phyloP scores from a whole-genome alignment of 2,329 filamentous ascomycete species.

The Talaromyces sp. region DNA sequence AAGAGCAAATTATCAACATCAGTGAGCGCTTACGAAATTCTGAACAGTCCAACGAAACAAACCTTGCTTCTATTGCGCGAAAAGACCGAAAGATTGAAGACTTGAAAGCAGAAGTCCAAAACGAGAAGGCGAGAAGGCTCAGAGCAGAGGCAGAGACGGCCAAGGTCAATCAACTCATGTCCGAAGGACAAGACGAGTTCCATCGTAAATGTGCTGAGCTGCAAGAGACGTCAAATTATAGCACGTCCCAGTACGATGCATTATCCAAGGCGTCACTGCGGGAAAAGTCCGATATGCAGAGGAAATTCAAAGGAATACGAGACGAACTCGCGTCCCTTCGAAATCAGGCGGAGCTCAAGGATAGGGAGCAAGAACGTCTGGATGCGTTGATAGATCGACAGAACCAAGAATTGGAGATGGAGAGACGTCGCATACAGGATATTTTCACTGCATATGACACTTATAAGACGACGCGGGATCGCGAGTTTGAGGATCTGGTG shows the following conservation, averaged over 20 bases:
- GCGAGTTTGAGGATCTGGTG: constrained; percentile 34
- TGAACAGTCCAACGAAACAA: constrained; percentile 47
- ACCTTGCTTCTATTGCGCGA: constrained; percentile 43
- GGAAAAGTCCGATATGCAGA: constrained; percentile 40
- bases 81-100: constrained; percentile 50
- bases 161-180: constrained; percentile 37
- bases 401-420: constrained; percentile 41
- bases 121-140: constrained; percentile 40
- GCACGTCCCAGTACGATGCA: constrained; percentile 44
- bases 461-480: constrained; percentile 43
- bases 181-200: constrained; percentile 39
- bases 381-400: constrained; percentile 47
- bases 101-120: constrained; percentile 39
- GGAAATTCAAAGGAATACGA: constrained; percentile 36
- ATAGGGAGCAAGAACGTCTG: constrained; percentile 37
- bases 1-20: constrained; percentile 44
- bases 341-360: constrained; percentile 35
- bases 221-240: constrained; percentile 38
- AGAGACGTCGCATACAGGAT: constrained; percentile 39
- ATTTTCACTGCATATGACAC: constrained; percentile 38
- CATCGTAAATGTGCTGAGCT: constrained; percentile 37
- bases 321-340: constrained; percentile 34
- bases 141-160: constrained; percentile 40
- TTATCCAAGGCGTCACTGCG: constrained; percentile 39
- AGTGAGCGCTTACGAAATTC: constrained; percentile 45